Conservation (phyloP, 768 basidiomycete species). For the Lepiota brunneoincarnata region DNA sequence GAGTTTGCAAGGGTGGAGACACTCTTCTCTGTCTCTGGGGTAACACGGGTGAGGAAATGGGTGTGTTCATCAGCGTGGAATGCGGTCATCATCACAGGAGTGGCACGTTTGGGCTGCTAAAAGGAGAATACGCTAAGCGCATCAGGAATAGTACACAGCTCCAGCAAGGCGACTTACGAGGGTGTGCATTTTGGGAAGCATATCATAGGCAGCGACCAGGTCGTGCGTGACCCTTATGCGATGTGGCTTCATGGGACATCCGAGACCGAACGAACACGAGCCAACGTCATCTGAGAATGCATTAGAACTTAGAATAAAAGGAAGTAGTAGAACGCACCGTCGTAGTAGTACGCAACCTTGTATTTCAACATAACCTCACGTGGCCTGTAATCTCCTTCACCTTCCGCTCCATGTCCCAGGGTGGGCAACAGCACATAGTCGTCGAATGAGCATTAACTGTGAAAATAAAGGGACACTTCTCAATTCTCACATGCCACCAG, state of each 20-base stretch:
- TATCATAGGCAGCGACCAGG: constrained; percentile 84
- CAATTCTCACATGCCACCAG: neutral
- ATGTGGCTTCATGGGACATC: constrained; percentile 96
- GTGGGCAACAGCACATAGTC: too few relatives aligned
- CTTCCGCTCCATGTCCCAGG: too few relatives aligned
- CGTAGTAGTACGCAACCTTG: constrained; percentile 64
- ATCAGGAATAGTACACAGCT: too few relatives aligned
- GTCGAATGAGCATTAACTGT: too few relatives aligned
- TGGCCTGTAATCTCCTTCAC: too few relatives aligned
- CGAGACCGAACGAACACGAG: constrained; percentile 77
- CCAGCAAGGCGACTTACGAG: constrained; percentile 69
- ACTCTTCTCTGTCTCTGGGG: constrained; percentile 85
- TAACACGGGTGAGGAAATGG: constrained; percentile 84
- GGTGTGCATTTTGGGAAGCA: constrained; percentile 94
- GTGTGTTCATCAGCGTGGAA: constrained; percentile 99
- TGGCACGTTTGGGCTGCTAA: constrained; percentile 69
- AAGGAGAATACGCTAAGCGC: neutral
- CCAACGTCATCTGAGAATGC: constrained; percentile 59
- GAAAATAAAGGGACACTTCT: too few relatives aligned
- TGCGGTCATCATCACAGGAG: constrained; percentile 77
- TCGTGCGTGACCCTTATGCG: constrained; percentile 94
- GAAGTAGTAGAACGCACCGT: too few relatives aligned
- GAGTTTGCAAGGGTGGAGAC: neutral
- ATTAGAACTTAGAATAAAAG: too few relatives aligned
- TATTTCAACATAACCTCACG: constrained; percentile 54